Evolutionary conservation across 371 early-diverging fungal species (phyloP).

Genomic region (Mucor lusitanicus): DNA sequence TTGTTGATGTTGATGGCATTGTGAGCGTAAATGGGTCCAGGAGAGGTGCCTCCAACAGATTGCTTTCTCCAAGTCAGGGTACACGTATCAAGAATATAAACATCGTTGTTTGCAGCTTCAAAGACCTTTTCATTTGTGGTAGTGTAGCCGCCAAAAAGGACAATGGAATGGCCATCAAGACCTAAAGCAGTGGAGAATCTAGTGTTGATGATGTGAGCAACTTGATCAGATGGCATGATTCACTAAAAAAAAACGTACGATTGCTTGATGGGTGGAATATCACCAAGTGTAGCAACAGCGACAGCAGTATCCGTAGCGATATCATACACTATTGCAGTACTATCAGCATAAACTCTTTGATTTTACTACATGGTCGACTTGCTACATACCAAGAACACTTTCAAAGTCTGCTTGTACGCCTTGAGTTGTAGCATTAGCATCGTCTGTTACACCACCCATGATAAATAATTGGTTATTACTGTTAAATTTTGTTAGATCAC

Average conservation of each 20-base stretch:
- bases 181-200: slow-evolving; percentile 37
- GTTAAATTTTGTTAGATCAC: neutral
- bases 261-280: slow-evolving; percentile 28
- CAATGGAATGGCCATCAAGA: slow-evolving; percentile 45
- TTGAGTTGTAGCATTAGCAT: slow-evolving; percentile 1
- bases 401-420: slow-evolving; percentile 31
- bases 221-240: neutral
- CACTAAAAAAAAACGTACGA: slow-evolving; percentile 19
- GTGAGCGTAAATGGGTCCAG: slow-evolving; percentile 38
- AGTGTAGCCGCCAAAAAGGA: slow-evolving; percentile 40
- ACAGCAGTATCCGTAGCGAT: slow-evolving; percentile 30
- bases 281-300: slow-evolving; percentile 44
- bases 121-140: neutral
- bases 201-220: neutral
- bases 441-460: slow-evolving; percentile 34
- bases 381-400: slow-evolving; percentile 39
- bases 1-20: slow-evolving; percentile 36
- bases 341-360: neutral
- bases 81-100: slow-evolving; percentile 46
- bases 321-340: slow-evolving; percentile 30
- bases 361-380: neutral
- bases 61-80: slow-evolving; percentile 41
- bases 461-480: slow-evolving; percentile 43
- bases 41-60: slow-evolving; percentile 23
- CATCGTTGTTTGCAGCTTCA: slow-evolving; percentile 13